These are phyloP conservation scores for Alternaria conjuncta DNA, from an alignment of 2,329 filamentous ascomycete genomes.

Conservation along the genomic window DNA sequence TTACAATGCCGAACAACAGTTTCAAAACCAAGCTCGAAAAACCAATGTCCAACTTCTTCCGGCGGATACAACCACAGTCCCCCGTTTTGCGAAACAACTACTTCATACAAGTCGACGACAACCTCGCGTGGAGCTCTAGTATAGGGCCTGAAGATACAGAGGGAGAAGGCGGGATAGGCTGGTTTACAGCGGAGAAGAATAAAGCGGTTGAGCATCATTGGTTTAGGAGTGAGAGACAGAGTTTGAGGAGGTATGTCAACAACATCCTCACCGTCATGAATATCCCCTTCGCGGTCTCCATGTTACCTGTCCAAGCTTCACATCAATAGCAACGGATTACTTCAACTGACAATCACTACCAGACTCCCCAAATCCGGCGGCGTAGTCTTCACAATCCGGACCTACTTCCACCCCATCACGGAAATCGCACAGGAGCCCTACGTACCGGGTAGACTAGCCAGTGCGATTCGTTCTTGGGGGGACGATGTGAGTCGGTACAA, in stretches of 20 bases:
- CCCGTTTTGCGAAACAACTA: slow-evolving; percentile 78
- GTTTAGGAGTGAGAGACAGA: slow-evolving; percentile 80
- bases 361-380: slow-evolving; percentile 55
- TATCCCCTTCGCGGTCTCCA: too few species aligned
- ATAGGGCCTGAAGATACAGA: slow-evolving; percentile 74
- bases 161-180: slow-evolving; percentile 61
- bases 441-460: slow-evolving; percentile 79
- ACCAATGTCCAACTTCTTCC: slow-evolving; percentile 84
- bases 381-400: slow-evolving; percentile 76
- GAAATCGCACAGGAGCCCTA: slow-evolving; percentile 73
- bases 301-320: background rate
- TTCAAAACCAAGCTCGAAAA: slow-evolving; percentile 70
- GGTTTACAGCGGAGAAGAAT: slow-evolving; percentile 74
- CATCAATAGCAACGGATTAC: background rate
- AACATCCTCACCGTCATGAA: too few species aligned
- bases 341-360: background rate
- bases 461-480: slow-evolving; percentile 81
- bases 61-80: slow-evolving; percentile 67
- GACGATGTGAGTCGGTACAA: slow-evolving; percentile 80
- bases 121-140: slow-evolving; percentile 75
- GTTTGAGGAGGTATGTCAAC: slow-evolving; percentile 59
- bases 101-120: slow-evolving; percentile 85
- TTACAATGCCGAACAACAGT: too few species aligned
- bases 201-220: slow-evolving; percentile 74
- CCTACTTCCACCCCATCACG: slow-evolving; percentile 76